Conservation (phyloP, 1,284 basidiomycete species). For the Rhodotorula sp. region DNA sequence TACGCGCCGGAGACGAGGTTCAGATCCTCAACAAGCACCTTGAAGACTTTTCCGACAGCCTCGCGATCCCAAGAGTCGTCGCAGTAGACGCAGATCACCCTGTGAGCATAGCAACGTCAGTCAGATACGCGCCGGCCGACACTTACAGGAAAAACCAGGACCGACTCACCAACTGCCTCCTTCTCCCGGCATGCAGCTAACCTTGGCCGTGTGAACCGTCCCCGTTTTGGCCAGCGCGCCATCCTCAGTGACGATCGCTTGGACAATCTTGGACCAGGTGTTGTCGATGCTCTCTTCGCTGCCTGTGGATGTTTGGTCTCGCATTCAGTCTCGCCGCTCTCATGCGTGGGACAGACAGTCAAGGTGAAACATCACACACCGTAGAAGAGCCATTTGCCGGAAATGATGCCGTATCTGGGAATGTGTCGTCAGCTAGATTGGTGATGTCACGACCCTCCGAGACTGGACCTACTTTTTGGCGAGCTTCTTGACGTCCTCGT, state of each 20-base stretch:
- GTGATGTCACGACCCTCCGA: neutral
- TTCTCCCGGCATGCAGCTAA: conserved; percentile 7
- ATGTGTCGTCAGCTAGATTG: neutral
- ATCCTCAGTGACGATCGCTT: conserved; percentile 31
- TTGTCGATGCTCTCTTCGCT: conserved; percentile 30
- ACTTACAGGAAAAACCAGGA: too few relatives aligned
- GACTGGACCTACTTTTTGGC: conserved; percentile 23
- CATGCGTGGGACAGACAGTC: neutral
- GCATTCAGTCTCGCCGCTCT: neutral
- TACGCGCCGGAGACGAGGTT: conserved; percentile 19
- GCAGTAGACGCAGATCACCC: conserved; percentile 41
- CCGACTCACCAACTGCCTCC: conserved; percentile 1
- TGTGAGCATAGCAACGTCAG: neutral
- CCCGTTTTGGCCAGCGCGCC: conserved; percentile 36
- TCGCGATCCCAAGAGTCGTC: conserved; percentile 38
- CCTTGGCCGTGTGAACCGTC: conserved; percentile 23
- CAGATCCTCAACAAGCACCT: conserved; percentile 30
- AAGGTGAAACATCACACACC: neutral
- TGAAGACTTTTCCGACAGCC: conserved; percentile 30
- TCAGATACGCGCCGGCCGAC: neutral
- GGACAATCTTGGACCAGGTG: conserved; percentile 38
- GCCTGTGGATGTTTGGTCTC: neutral
- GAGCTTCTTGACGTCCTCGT: conserved; percentile 21
- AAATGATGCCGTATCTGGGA: conserved; percentile 9
- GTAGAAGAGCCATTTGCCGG: conserved; percentile 42